These are phyloP conservation scores for Mortierella sp. DNA, from an alignment of 371 early-diverging fungal species.

Conservation along the genomic window DNA sequence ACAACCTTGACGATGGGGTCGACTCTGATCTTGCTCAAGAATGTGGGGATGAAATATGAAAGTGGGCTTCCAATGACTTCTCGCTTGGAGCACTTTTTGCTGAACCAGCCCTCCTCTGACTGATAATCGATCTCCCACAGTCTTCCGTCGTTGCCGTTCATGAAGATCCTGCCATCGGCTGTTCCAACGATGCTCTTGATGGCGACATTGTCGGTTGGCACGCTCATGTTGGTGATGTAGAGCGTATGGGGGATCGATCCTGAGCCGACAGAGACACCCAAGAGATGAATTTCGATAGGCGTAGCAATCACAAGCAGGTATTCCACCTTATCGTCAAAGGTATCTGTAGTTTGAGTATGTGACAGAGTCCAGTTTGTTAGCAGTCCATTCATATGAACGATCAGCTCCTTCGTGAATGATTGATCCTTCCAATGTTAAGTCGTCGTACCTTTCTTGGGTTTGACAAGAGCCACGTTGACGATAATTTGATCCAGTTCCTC, in stretches of 20 bases:
- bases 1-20: slow-evolving; percentile 68
- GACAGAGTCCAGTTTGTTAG: background rate
- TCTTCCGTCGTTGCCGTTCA: slow-evolving; percentile 85
- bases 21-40: slow-evolving; percentile 53
- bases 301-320: slow-evolving; percentile 92
- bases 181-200: slow-evolving; percentile 87
- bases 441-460: slow-evolving; percentile 72
- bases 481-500: slow-evolving; percentile 91
- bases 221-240: slow-evolving; percentile 80
- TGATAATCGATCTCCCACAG: slow-evolving; percentile 90
- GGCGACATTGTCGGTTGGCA: slow-evolving; percentile 81
- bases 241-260: slow-evolving; percentile 63
- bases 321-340: slow-evolving; percentile 85
- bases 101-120: slow-evolving; percentile 91
- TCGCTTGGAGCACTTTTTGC: slow-evolving; percentile 79
- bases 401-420: background rate
- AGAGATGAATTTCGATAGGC: slow-evolving; percentile 82
- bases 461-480: slow-evolving; percentile 83
- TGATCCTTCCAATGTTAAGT: background rate
- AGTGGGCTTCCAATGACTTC: slow-evolving; percentile 56
- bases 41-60: slow-evolving; percentile 65
- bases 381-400: background rate
- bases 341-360: slow-evolving; percentile 55
- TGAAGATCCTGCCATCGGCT: slow-evolving; percentile 85
- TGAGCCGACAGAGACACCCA: slow-evolving; percentile 73